A percentile compares a stretch with the other conserved stretches of the same genome.
Evolutionary conservation across 2,329 filamentous ascomycete species (phyloP).

Genomic region (Epichloe glyceriae): DNA sequence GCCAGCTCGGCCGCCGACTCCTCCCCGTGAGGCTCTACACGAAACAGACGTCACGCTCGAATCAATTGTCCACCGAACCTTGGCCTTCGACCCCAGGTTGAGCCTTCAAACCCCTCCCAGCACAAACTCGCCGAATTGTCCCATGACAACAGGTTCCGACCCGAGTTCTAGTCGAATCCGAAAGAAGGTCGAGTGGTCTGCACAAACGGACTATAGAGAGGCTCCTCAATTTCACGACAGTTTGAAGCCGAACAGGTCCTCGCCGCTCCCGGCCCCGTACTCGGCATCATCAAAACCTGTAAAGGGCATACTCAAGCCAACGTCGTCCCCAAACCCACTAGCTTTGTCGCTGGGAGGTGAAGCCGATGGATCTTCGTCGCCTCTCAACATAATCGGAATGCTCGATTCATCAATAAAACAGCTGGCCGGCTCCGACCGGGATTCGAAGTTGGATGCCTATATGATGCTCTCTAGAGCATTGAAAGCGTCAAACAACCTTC

Average conservation of each 20-base stretch:
- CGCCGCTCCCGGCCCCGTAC: conserved; percentile 28
- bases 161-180: conserved; percentile 30
- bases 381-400: conserved; percentile 59
- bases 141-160: conserved; percentile 27
- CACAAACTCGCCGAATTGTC: conserved; percentile 30
- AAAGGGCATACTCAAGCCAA: conserved; percentile 69
- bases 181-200: conserved; percentile 47
- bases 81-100: conserved; percentile 24
- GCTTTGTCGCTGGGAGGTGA: conserved; percentile 27
- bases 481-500: conserved; percentile 70
- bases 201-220: conserved; percentile 43
- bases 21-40: conserved; percentile 41
- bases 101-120: conserved; percentile 39
- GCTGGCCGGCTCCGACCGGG: conserved; percentile 60
- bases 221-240: conserved; percentile 31
- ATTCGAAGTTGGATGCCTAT: conserved; percentile 74
- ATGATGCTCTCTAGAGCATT: conserved; percentile 63
- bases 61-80: conserved; percentile 20
- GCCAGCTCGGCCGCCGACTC: conserved; percentile 50
- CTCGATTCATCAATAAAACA: conserved; percentile 74
- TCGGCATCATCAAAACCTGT: conserved; percentile 31
- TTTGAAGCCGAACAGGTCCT: conserved; percentile 23
- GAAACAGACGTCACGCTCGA: conserved; percentile 24
- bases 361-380: conserved; percentile 24
- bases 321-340: conserved; percentile 33